Base-by-base conservation (phyloP, 1,284 basidiomycete species). In the Fomitopsis pinicola region DNA sequence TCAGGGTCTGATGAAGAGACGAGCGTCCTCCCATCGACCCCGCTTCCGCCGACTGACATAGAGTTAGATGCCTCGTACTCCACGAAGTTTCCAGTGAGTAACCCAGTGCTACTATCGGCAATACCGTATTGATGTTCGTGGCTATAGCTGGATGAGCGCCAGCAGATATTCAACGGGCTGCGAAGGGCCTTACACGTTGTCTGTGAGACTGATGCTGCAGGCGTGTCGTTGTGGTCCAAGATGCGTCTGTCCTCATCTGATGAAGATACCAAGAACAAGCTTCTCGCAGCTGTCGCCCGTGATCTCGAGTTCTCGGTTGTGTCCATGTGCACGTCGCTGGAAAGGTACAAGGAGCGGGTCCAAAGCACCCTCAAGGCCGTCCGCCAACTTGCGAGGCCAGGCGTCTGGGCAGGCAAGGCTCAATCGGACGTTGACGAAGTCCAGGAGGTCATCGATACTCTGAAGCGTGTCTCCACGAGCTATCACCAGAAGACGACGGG, bases 51-150 rank as follows among this genome's bases (percentile, higher is more conserved):
- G 12, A 73, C 81, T 1, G 69, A 77, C 17, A 68, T 85, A 19
- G 76, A 82, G 40, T 75, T 88, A 12, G 85, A 87, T 42, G 78
- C 75, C n/a, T 75, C 78, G 2, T 83, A 78, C 66, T 90, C 88
- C 6, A 77, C 77, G 57, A 91, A 90, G 72, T 77, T 88, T 15
- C 78, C 82, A 0, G 87, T 89, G 64, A 55, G 79, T 72, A 4
- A 10, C 22, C 14, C 28, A 14, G 14, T 22, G 12, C n/a, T 33
- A 22, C 9, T 5, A 0, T 12, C 35, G 2, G 33, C 9, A 8
- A 40, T 22, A 14, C 55, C 10, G 4, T n/a, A 9, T 33, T n/a
- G 15, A 36, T n/a, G 54, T 8, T 38, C 45, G 42, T 22, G 46
- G 58, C 19, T 8, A 5, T 36, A 79, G 80, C 56, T 70, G 17